Conservation (phyloP, 1,284 basidiomycete genomes). For the Ustilago hordei region DNA sequence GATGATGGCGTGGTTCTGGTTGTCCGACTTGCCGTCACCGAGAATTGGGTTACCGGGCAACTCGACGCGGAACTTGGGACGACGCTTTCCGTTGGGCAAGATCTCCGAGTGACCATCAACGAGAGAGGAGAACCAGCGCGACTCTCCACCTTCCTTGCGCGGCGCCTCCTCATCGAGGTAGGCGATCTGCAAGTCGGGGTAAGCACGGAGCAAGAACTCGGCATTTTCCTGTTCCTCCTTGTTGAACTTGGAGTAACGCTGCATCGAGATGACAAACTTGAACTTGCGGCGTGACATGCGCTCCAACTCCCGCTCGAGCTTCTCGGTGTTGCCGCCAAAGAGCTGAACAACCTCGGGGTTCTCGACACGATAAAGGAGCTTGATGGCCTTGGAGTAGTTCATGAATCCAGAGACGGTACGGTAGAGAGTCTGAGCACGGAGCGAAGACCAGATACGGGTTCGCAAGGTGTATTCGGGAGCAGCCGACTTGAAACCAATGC, state of each 20-base stretch:
- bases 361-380: constrained; percentile 98
- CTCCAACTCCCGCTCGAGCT: constrained; percentile 94
- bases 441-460: constrained; percentile 98
- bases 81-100: constrained; percentile 84
- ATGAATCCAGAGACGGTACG: constrained; percentile 99
- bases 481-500: constrained; percentile 98
- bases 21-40: constrained; percentile 98
- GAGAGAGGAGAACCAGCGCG: constrained; percentile 92
- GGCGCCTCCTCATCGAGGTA: constrained; percentile 95
- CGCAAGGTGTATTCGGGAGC: constrained; percentile 98
- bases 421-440: constrained; percentile 97
- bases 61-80: constrained; percentile 98
- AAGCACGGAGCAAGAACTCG: constrained; percentile 97
- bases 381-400: constrained; percentile 99
- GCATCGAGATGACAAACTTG: constrained; percentile 99
- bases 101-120: constrained; percentile 99
- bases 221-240: constrained; percentile 99
- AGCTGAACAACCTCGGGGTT: constrained; percentile 98
- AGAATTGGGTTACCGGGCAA: constrained; percentile 98
- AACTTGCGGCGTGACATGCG: constrained; percentile 98
- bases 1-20: constrained; percentile 99
- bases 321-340: constrained; percentile 97
- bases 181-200: constrained; percentile 97
- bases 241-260: constrained; percentile 99
- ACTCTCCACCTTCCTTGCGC: constrained; percentile 93